Conservation (phyloP, 1,284 basidiomycete genomes). For the Nidula niveotomentosa region DNA sequence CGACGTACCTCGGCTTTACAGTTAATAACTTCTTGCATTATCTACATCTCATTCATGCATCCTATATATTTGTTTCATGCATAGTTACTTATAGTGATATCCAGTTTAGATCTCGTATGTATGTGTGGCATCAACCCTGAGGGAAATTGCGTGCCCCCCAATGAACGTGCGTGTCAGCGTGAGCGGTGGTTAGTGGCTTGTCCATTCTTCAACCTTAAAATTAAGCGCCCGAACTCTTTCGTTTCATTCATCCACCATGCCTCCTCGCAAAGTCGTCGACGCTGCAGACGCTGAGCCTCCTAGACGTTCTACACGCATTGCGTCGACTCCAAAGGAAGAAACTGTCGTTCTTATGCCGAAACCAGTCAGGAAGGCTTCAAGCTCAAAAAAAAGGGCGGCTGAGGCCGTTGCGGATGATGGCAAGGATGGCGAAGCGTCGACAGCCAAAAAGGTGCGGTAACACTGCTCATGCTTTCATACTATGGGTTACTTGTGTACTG, state of each 20-base stretch:
- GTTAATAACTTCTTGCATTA: neutral
- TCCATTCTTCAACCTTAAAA: neutral
- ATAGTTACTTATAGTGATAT: neutral
- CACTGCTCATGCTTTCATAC: no score
- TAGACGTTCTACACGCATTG: slow-evolving; percentile 47
- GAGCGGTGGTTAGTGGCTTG: neutral
- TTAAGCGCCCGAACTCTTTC: slow-evolving; percentile 6
- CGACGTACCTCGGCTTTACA: neutral
- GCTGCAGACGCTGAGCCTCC: slow-evolving; percentile 27
- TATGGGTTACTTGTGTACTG: no score
- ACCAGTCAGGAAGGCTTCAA: slow-evolving; percentile 21
- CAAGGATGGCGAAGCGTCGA: slow-evolving; percentile 23
- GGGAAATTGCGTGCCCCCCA: neutral
- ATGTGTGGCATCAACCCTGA: neutral
- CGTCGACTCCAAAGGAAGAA: slow-evolving; percentile 34
- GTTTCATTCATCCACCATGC: slow-evolving; percentile 23
- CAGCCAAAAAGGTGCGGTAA: slow-evolving; percentile 24
- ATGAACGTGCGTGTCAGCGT: neutral
- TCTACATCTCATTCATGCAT: neutral
- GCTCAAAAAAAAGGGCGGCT: slow-evolving; percentile 34
- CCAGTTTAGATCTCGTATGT: neutral
- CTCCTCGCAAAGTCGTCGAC: slow-evolving; percentile 27
- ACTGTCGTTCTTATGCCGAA: slow-evolving; percentile 14
- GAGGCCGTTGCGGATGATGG: slow-evolving; percentile 20
- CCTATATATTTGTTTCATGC: neutral